Evolutionary conservation across 805 yeast species (phyloP).

Genomic region (Myxozyma mucilagina): DNA sequence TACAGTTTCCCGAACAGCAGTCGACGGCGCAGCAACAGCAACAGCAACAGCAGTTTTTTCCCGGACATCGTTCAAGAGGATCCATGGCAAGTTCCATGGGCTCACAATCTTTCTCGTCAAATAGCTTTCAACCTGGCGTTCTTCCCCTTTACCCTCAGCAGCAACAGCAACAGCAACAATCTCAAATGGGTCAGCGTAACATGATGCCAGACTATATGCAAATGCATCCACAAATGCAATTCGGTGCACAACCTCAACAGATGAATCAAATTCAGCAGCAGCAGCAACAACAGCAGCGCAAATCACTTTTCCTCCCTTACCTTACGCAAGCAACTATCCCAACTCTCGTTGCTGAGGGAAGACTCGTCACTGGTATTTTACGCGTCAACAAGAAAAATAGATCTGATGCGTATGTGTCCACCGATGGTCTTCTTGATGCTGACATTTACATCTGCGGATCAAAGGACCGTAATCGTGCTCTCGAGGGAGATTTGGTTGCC

Average conservation of each 20-base stretch:
- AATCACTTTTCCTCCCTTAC: constrained; percentile 90
- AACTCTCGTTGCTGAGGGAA: constrained; percentile 82
- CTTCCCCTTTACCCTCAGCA: constrained; percentile 24
- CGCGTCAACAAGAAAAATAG: constrained; percentile 95
- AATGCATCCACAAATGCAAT: constrained; percentile 4
- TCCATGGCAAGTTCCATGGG: constrained; percentile 47
- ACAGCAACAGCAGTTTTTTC: constrained; percentile 50
- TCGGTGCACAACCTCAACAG: constrained; percentile 12
- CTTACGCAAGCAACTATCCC: constrained; percentile 92
- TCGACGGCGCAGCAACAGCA: constrained; percentile 15
- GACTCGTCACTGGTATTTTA: constrained; percentile 85
- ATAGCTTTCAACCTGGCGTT: constrained; percentile 21
- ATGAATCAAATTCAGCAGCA: constrained; percentile 28
- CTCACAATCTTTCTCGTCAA: constrained; percentile 7
- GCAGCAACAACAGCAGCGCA: constrained; percentile 41
- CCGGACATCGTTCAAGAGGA: constrained; percentile 76
- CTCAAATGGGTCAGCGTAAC: constrained; percentile 4
- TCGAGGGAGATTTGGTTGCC: constrained; percentile 96
- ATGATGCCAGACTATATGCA: constrained; percentile 6
- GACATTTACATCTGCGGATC: constrained; percentile 98
- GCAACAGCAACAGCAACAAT: constrained; percentile 9
- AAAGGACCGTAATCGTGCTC: constrained; percentile 94
- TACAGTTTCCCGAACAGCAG: constrained; percentile 15
- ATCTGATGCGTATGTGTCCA: constrained; percentile 97
- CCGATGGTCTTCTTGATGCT: constrained; percentile 93